Percentiles rank a stretch among this genome's conserved stretches.
phyloP scores from a whole-genome alignment of 164 flowering plant species.

The Sextonia rubra region DNA sequence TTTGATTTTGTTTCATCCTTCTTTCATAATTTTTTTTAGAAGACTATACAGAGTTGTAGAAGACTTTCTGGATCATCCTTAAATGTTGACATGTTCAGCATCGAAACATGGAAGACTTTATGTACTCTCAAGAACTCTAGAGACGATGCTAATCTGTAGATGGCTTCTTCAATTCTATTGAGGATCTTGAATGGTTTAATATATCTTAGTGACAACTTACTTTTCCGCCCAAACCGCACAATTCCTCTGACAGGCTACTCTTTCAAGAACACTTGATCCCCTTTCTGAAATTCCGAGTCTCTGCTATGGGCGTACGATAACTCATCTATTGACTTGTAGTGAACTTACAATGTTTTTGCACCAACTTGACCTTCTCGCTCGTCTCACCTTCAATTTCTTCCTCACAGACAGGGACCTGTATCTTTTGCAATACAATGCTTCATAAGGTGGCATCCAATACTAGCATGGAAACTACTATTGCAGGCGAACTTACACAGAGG shows the following conservation, averaged over 20 bases:
- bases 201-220: too few species aligned
- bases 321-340: neutral
- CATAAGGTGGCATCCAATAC: neutral
- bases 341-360: neutral
- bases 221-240: neutral
- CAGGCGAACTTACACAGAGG: too few species aligned
- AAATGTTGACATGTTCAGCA: too few species aligned
- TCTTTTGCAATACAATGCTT: neutral
- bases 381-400: neutral
- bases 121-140: too few species aligned
- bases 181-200: neutral
- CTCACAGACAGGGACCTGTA: too few species aligned
- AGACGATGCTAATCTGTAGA: too few species aligned
- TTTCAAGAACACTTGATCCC: neutral
- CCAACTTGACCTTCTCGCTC: neutral
- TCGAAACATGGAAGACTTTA: too few species aligned
- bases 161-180: too few species aligned
- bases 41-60: too few species aligned
- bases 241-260: neutral
- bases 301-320: neutral
- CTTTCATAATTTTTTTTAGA: too few species aligned
- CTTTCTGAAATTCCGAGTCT: neutral
- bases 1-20: too few species aligned
- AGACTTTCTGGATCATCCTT: too few species aligned
- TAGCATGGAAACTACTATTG: neutral